Percentiles rank a stretch among this genome's conserved stretches.
Conservation (phyloP, 768 basidiomycete species). For the Kwoniella europaea region DNA sequence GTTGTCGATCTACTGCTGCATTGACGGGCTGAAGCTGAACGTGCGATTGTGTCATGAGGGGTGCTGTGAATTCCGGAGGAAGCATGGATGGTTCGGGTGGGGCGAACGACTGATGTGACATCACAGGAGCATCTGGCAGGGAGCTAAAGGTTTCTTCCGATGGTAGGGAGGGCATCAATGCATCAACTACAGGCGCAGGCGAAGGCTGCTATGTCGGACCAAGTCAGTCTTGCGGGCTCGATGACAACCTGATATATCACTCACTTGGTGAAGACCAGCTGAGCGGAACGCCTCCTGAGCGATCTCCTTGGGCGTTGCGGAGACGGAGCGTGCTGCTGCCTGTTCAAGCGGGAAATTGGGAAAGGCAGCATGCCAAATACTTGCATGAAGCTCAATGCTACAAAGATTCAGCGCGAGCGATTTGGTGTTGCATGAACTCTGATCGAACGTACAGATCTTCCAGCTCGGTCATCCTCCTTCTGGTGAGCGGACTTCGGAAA, state of each 20-base stretch:
- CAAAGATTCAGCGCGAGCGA: background rate
- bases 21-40: background rate
- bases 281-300: background rate
- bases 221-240: too few relatives aligned
- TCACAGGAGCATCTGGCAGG: too few relatives aligned
- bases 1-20: background rate
- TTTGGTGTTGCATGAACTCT: background rate
- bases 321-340: background rate
- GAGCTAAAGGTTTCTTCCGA: too few relatives aligned
- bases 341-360: conserved; percentile 1
- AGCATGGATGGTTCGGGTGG: too few relatives aligned
- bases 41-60: background rate
- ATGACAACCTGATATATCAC: background rate
- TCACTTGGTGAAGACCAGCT: background rate
- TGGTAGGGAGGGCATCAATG: too few relatives aligned
- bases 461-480: background rate
- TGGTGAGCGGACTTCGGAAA: conserved; percentile 1
- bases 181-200: too few relatives aligned
- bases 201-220: too few relatives aligned
- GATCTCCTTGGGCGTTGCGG: background rate
- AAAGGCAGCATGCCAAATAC: background rate
- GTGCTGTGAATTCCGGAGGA: too few relatives aligned
- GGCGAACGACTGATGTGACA: too few relatives aligned
- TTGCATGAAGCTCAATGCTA: conserved; percentile 1
- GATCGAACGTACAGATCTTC: conserved; percentile 3